Evolutionary conservation across 345 rosid genomes (phyloP).

Genomic region (thale cress (Arabidopsis thaliana)): DNA sequence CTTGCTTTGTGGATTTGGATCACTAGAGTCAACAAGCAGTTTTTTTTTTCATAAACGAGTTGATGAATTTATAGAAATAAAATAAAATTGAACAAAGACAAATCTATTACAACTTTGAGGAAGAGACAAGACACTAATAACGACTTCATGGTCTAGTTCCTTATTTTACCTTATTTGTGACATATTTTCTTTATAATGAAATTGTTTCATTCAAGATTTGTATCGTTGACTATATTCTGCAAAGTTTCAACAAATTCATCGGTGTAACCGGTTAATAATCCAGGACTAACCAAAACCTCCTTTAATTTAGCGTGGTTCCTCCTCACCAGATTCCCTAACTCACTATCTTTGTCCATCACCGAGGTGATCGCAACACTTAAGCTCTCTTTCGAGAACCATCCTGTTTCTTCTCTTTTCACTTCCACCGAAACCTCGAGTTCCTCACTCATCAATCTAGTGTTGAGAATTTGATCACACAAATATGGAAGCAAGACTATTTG

Average conservation of each 20-base stretch:
- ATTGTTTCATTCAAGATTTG: slow-evolving; percentile 1
- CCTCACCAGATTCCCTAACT: slow-evolving; percentile 22
- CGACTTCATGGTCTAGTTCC: neutral
- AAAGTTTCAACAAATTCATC: slow-evolving; percentile 14
- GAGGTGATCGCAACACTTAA: slow-evolving; percentile 40
- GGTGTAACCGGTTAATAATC: slow-evolving; percentile 20
- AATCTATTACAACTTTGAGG: neutral
- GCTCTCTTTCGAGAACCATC: slow-evolving; percentile 45
- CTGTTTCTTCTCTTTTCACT: slow-evolving; percentile 44
- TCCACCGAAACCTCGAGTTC: slow-evolving; percentile 56
- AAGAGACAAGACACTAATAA: neutral
- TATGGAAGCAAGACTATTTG: slow-evolving; percentile 52
- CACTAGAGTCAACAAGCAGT: too few relatives aligned
- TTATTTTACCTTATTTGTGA: neutral
- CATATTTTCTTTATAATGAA: neutral
- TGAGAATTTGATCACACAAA: slow-evolving; percentile 53
- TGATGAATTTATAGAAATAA: neutral
- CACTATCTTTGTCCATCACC: slow-evolving; percentile 48
- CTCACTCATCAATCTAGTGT: slow-evolving; percentile 47
- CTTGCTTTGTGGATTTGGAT: neutral
- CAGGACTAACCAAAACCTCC: slow-evolving; percentile 25
- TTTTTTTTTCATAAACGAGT: neutral
- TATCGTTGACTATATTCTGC: slow-evolving; percentile 23
- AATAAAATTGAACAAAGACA: neutral
- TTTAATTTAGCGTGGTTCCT: slow-evolving; percentile 41